Percentiles rank a stretch among this genome's conserved stretches.
phyloP scores from a whole-genome alignment of 805 yeast genomes.

The Candida ipomoeae region DNA sequence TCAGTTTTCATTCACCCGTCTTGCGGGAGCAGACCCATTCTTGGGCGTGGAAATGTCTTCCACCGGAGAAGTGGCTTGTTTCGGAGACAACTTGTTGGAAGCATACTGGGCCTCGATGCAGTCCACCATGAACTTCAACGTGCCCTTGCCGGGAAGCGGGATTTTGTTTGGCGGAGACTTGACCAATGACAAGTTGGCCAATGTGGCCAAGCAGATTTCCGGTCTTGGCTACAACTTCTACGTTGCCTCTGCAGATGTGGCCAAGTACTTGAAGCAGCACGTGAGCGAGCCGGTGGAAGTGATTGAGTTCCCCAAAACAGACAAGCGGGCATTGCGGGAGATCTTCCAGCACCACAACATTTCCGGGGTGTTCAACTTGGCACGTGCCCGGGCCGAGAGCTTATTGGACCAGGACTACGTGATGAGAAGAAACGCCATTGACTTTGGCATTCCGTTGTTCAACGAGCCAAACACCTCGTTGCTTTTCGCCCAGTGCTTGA shows the following conservation, averaged over 20 bases:
- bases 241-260: slow-evolving; percentile 70
- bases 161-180: slow-evolving; percentile 93
- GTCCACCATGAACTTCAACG: slow-evolving; percentile 93
- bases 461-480: slow-evolving; percentile 93
- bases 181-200: slow-evolving; percentile 61
- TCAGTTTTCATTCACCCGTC: slow-evolving; percentile 95
- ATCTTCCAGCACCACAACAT: slow-evolving; percentile 84
- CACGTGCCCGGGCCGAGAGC: slow-evolving; percentile 81
- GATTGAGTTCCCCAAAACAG: slow-evolving; percentile 88
- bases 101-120: slow-evolving; percentile 98
- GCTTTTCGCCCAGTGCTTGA: slow-evolving; percentile 80
- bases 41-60: slow-evolving; percentile 99
- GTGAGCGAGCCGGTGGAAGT: slow-evolving; percentile 50
- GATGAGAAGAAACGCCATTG: slow-evolving; percentile 99
- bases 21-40: slow-evolving; percentile 99
- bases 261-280: slow-evolving; percentile 57
- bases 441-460: slow-evolving; percentile 92
- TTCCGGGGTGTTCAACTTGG: slow-evolving; percentile 87
- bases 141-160: slow-evolving; percentile 89
- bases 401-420: slow-evolving; percentile 87
- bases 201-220: slow-evolving; percentile 65
- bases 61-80: slow-evolving; percentile 98
- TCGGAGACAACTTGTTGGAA: slow-evolving; percentile 79
- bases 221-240: slow-evolving; percentile 78
- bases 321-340: slow-evolving; percentile 90